Evolutionary conservation across 83 land plant species (phyloP).

Genomic region (Picea mariana): DNA sequence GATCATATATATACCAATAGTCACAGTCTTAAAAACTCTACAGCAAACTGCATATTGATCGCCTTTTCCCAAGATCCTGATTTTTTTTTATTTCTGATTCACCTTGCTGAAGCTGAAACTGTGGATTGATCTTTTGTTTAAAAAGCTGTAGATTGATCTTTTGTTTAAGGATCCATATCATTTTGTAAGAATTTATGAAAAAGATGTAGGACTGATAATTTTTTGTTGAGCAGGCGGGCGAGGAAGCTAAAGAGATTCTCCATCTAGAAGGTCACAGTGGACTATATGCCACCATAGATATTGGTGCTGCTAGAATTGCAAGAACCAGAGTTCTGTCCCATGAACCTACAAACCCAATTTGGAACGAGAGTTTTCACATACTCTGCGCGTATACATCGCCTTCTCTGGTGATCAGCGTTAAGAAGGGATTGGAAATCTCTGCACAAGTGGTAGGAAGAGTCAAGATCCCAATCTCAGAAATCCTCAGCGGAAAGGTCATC

Average conservation of each 20-base stretch:
- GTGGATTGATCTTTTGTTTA: too few relatives aligned
- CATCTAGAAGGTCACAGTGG: conserved; percentile 16
- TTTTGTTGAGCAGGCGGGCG: conserved; percentile 13
- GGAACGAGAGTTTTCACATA: conserved; percentile 42
- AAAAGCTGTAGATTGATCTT: too few relatives aligned
- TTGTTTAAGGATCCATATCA: too few relatives aligned
- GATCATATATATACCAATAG: too few relatives aligned
- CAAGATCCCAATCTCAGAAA: conserved; percentile 21
- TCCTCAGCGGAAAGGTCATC: conserved; percentile 23
- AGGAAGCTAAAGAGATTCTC: conserved; percentile 13
- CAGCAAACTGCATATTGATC: too few relatives aligned
- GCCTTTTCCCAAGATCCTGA: too few relatives aligned
- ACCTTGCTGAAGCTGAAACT: too few relatives aligned
- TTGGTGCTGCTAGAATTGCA: conserved; percentile 31
- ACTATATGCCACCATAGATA: conserved; percentile 42
- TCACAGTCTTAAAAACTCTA: too few relatives aligned
- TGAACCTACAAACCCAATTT: conserved; percentile 19
- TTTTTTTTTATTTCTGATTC: too few relatives aligned
- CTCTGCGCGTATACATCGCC: conserved; percentile 34
- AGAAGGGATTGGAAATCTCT: conserved; percentile 31
- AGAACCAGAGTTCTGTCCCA: conserved; percentile 22
- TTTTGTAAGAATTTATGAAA: too few relatives aligned
- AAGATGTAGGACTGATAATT: not conserved
- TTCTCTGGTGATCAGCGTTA: conserved; percentile 28
- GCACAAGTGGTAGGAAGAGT: conserved; percentile 40